Evolutionary conservation across 345 rosid species (phyloP), one percentile per base, ranked within the genome.

Genomic region (Cardamine occulta): DNA sequence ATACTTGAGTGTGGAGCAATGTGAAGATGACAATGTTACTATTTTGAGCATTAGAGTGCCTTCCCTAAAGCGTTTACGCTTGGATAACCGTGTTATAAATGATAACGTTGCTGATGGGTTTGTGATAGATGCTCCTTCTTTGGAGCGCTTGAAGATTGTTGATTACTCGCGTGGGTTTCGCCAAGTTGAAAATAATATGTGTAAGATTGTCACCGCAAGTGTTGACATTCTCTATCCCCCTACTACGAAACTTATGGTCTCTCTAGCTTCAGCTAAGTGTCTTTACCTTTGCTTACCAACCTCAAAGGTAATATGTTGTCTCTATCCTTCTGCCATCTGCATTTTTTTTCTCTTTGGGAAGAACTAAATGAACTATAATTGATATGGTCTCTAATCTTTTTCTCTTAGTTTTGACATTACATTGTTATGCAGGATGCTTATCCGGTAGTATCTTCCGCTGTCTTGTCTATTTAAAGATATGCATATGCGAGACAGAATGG

Each of bases 401-500:
- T 24, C 26, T 24, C 26, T 24, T 24, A 24, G 2, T 28, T 3
- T 28, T 28, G 29, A 28, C 29, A 28, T 3, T 26, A 26, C 29
- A 28, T 28, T 28, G 29, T 4, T 3, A 28, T 28, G 29, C 29
- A 28, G 29, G 29, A 28, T 28, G 5, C 29, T 28, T 28, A 28
- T 28, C 29, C 24, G 26, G 63, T 17, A n/a, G 44, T 4, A 11
- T 17, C 18, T 58, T 58, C 15, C 1, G 24, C 26, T 11, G 6
- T 58, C 63, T 58, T 8, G 8, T 17, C 7, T 6, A 32, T 58
- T 58, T 58, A 10, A 58, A 21, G 5, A 32, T 58, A 58, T 58
- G 44, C 26, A 58, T 14, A 58, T 58, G 63, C 32, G 63, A 58
- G 63, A 32, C 35, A 59, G 64, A 59, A 18, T 59, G 45, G 45